These are phyloP conservation scores for Dothiorella sarmentorum DNA, from an alignment of 2,329 filamentous ascomycete genomes.

Conservation along the genomic window DNA sequence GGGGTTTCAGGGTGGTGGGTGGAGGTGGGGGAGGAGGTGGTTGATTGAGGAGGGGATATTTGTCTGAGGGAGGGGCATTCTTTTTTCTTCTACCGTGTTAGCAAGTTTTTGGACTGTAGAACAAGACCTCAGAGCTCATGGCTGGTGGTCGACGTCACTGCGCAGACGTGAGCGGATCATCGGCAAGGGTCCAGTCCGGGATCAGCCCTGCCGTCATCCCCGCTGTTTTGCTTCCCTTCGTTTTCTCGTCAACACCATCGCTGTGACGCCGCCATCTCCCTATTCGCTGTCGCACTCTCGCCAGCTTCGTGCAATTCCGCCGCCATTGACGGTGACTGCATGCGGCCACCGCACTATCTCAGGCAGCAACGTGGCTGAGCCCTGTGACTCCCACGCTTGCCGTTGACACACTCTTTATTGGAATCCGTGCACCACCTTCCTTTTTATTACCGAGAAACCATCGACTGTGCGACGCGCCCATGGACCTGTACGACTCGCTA, in stretches of 20 bases:
- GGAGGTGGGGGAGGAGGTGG: neutral
- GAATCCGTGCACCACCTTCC: neutral
- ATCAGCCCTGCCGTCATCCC: neutral
- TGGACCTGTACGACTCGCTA: too few relatives aligned
- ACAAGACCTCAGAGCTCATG: neutral
- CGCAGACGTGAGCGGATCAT: neutral
- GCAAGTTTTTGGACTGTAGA: conserved; percentile 1
- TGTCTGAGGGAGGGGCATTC: neutral
- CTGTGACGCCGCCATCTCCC: too few relatives aligned
- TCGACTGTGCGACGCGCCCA: too few relatives aligned
- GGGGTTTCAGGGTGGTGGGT: neutral
- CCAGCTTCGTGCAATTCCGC: too few relatives aligned
- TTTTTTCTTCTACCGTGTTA: neutral
- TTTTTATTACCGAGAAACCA: too few relatives aligned
- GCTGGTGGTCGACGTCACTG: conserved; percentile 1
- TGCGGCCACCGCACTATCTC: neutral
- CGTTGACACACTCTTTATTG: neutral
- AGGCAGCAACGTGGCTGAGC: conserved; percentile 9
- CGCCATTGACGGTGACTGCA: neutral
- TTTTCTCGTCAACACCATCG: neutral
- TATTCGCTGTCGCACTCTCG: too few relatives aligned
- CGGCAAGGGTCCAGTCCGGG: neutral
- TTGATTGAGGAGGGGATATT: neutral
- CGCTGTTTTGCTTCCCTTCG: neutral
- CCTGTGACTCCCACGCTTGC: neutral